Percentiles rank a stretch among this genome's conserved stretches.
Evolutionary conservation across 2,329 filamentous ascomycete species (phyloP).

Genomic region (Cladosporium oxysporum): DNA sequence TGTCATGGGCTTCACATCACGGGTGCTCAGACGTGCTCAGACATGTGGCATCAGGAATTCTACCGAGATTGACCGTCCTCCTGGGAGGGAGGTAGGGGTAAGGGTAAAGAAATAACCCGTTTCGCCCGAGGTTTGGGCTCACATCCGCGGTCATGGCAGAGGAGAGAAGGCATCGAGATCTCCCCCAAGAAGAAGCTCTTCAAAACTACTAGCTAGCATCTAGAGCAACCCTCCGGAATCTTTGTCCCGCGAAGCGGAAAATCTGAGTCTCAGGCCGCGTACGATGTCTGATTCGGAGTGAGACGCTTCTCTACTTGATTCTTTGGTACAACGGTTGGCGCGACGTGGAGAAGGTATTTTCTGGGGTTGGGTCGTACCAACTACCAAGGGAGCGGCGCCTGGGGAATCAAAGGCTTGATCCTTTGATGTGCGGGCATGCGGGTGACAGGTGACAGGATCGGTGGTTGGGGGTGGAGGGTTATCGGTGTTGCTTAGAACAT

Average conservation of each 20-base stretch:
- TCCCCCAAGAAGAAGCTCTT: neutral
- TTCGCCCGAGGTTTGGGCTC: neutral
- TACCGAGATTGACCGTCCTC: slow-evolving; percentile 6
- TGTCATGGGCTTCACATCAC: slow-evolving; percentile 10
- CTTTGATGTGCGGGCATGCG: slow-evolving; percentile 6
- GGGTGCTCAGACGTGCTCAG: slow-evolving; percentile 4
- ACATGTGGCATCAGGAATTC: neutral
- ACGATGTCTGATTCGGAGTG: slow-evolving; percentile 7
- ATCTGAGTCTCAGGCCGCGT: neutral
- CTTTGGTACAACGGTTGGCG: neutral
- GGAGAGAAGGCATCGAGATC: neutral
- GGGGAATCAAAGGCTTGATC: slow-evolving; percentile 1
- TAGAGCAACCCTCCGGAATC: neutral
- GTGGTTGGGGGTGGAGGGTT: neutral
- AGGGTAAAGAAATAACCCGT: neutral
- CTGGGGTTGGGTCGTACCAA: neutral
- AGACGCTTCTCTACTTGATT: neutral
- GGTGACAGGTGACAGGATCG: neutral
- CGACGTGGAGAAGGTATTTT: neutral
- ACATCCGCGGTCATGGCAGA: neutral
- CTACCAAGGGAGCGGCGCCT: neutral
- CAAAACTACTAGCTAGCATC: neutral
- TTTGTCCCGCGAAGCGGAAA: neutral
- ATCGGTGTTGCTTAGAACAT: neutral
- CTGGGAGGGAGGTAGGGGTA: neutral